phyloP scores from a whole-genome alignment of 768 basidiomycete species.

The Lentinula raphanica region DNA sequence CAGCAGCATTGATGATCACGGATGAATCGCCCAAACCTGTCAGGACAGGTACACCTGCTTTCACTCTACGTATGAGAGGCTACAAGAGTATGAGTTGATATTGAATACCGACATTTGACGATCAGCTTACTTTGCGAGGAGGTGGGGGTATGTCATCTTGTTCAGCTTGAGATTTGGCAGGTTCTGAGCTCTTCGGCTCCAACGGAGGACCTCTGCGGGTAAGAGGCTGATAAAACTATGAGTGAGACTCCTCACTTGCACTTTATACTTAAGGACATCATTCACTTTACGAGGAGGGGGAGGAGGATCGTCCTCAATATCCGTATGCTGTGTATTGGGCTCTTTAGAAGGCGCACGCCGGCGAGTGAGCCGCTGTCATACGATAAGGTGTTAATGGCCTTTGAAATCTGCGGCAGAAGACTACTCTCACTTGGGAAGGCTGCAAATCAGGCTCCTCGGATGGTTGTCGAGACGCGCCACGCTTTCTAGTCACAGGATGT shows the following conservation, averaged over 20 bases:
- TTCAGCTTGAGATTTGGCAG: background rate
- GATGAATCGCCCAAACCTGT: constrained; percentile 44
- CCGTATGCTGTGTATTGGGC: background rate
- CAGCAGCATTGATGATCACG: constrained; percentile 27
- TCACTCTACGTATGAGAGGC: constrained; percentile 40
- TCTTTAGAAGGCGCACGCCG: background rate
- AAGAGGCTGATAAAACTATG: background rate
- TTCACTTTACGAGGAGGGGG: background rate
- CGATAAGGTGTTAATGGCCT: background rate
- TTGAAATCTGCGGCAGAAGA: background rate
- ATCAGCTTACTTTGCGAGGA: constrained; percentile 26
- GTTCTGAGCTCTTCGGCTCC: background rate
- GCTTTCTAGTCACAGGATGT: background rate
- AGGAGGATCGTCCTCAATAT: background rate
- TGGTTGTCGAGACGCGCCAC: constrained; percentile 28
- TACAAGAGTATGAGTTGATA: constrained; percentile 15
- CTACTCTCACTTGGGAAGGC: constrained; percentile 3
- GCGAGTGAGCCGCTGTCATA: background rate
- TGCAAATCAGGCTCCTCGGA: constrained; percentile 30
- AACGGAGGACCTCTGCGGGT: background rate
- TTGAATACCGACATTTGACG: background rate
- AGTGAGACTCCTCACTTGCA: no score
- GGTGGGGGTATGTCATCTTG: constrained; percentile 12
- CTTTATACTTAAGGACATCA: no score
- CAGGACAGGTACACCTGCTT: constrained; percentile 29